Base-by-base conservation (phyloP, 2,329 filamentous ascomycete genomes). In the Microdochium bolleyi region DNA sequence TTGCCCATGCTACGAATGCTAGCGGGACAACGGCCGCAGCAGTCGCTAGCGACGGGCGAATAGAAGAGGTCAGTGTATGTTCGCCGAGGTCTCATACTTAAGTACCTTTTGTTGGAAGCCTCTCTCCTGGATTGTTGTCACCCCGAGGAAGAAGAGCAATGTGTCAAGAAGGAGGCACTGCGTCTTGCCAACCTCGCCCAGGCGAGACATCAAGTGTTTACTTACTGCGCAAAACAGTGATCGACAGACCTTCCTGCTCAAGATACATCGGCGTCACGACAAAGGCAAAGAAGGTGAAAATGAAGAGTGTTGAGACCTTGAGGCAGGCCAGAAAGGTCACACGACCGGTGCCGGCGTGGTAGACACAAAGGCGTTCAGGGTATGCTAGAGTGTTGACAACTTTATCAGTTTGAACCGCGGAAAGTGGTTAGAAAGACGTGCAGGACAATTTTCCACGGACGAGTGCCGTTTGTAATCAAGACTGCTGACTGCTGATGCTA, bases 281-380 rank as follows among this genome's bases (percentile, higher is more conserved):
- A 51, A 85, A 69, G 57, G 75, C 77, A 61, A 88, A 88, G 59
- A 87, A 82, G 22, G 76, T 77, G 53, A 86, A 85, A 38, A 88
- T 67, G 55, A 90, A 81, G 41, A 94, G 76, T 2, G 85, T 85
- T 1, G 83, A 83, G 53, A 92, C 70, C 61, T 90, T 89, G 56
- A 88, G 67, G 62, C 83, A 80, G 49, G 85, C 87, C 48, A 92
- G 70, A 58, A 87, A 85, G 7, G 83, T 80, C 27, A 80, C 85
- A 54, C 81, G 78, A 9, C 77, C 77, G 0, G 82, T 85, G 51
- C 89, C 88, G 51, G 84, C 84, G 69, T 91, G 87, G 67, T 89
- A 95, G 56, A 95, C 79, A 59, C 90, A 76, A 25, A 92, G 64
- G 14, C 72, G 73, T 57, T 82, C 76, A 0, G 83, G 81, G 54